Evolutionary conservation across 176 grass and related monocot species (phyloP), one percentile per base, ranked within the genome.

Genomic region (Avena eriantha): DNA sequence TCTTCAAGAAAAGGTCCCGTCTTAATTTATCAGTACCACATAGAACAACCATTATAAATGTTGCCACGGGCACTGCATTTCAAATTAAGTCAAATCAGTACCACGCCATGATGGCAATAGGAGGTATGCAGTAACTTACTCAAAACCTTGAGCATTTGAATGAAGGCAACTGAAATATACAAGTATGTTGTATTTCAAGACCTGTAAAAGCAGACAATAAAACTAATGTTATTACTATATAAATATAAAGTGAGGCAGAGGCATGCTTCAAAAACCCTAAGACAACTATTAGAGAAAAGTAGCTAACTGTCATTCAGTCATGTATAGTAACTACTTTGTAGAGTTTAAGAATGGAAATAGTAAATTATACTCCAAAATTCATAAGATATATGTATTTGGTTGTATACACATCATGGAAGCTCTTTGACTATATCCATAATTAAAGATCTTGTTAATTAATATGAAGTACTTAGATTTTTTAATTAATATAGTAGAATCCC

Each of bases 111-210:
- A 56, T 5, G 22, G 18, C 66, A 58, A 35, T 63, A 49, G 79
- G 72, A 81, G 81, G 18, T 64, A 36, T 9, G 86, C 4, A n/a
- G 58, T 43, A 82, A 93, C 97, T 95, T 80, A 98, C 97, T 98
- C 84, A 98, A 96, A 73, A 94, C 94, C 92, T 98, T 98, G 61
- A 98, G 94, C 97, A 98, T 98, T 87, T 98, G 94, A 88, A 98
- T 98, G 76, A 98, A 98, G 23, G 97, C 94, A 15, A 98, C 97
- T 55, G 97, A 98, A 84, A 98, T 98, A 82, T 96, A 91, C 58
- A 98, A 90, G 86, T 96, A 98, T n/a, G 97, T 94, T 26, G 94
- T 98, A 85, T 98, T 99, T 26, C 97, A 94, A 88, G 96, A 99
- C 97, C 97, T 99, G 80, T 59, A 79, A n/a, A 78, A 49, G 76